These are phyloP conservation scores for Mrakia gelida DNA, from an alignment of 768 basidiomycete genomes.

Conservation along the genomic window DNA sequence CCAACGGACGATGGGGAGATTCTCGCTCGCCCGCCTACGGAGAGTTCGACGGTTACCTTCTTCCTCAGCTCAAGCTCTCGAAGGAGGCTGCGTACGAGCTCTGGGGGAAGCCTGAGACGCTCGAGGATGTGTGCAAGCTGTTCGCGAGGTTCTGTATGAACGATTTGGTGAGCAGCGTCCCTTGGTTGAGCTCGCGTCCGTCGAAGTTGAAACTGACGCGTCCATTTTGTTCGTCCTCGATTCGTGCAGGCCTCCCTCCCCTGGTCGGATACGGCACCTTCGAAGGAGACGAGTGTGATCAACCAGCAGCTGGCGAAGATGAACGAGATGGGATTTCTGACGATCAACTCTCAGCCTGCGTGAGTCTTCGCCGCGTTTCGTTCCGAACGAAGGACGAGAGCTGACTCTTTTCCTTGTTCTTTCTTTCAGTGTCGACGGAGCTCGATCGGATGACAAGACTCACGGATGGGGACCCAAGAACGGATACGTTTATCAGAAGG, in stretches of 20 bases:
- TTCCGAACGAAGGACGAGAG: too few species aligned
- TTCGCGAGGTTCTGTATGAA: slow-evolving; percentile 45
- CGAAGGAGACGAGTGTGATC: slow-evolving; percentile 46
- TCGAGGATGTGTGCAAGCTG: slow-evolving; percentile 40
- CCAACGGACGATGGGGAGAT: slow-evolving; percentile 97
- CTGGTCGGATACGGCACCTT: slow-evolving; percentile 45
- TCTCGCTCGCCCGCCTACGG: slow-evolving; percentile 96
- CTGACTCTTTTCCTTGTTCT: not conserved
- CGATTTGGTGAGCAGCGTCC: slow-evolving; percentile 35
- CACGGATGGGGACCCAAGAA: slow-evolving; percentile 91
- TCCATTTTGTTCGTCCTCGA: not conserved
- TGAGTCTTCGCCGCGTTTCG: not conserved
- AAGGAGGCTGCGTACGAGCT: slow-evolving; percentile 40
- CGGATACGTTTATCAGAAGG: slow-evolving; percentile 95
- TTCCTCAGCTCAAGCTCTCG: slow-evolving; percentile 28
- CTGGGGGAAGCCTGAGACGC: slow-evolving; percentile 40
- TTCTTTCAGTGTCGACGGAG: slow-evolving; percentile 63
- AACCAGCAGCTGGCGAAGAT: slow-evolving; percentile 52
- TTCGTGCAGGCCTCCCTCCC: slow-evolving; percentile 37
- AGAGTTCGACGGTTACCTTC: slow-evolving; percentile 71
- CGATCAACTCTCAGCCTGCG: slow-evolving; percentile 95
- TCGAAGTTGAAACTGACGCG: not conserved
- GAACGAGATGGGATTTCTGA: slow-evolving; percentile 88
- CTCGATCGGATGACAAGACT: slow-evolving; percentile 70
- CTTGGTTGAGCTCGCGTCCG: too few species aligned